phyloP scores from a whole-genome alignment of 805 yeast species.

The Wickerhamiella shivajii region DNA sequence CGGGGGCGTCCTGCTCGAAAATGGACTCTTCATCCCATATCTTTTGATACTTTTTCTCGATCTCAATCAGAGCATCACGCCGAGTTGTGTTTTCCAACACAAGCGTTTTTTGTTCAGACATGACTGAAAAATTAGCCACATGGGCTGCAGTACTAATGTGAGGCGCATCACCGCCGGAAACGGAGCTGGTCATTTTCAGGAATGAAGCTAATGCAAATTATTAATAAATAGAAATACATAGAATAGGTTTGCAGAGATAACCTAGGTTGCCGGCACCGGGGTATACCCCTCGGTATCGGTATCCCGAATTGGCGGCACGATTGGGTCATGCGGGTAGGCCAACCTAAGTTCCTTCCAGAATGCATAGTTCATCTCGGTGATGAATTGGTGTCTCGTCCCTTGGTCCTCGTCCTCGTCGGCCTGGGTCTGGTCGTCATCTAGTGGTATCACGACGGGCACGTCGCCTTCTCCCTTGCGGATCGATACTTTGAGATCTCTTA shows the following conservation, averaged over 20 bases:
- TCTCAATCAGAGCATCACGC: constrained; percentile 81
- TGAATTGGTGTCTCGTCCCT: constrained; percentile 2
- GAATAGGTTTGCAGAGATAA: too few species aligned
- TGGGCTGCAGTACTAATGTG: too few species aligned
- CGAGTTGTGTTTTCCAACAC: constrained; percentile 57
- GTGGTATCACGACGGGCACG: constrained; percentile 14
- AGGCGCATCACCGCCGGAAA: too few species aligned
- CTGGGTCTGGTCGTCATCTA: background rate
- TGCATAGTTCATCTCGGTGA: constrained; percentile 1
- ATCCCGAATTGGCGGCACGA: background rate
- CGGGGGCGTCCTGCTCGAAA: constrained; percentile 72
- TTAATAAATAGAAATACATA: too few species aligned
- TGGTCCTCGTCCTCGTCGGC: background rate
- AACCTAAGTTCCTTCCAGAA: constrained; percentile 1
- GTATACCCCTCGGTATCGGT: background rate
- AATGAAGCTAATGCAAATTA: too few species aligned
- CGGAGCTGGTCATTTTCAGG: too few species aligned
- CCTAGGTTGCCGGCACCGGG: too few species aligned
- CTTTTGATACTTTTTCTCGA: constrained; percentile 78
- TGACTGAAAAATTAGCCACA: background rate
- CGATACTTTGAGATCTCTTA: constrained; percentile 52
- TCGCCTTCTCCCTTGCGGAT: constrained; percentile 33
- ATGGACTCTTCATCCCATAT: constrained; percentile 76
- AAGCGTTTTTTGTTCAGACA: constrained; percentile 15
- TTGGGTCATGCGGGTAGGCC: constrained; percentile 2